Percentiles rank a stretch among this genome's conserved stretches.
Evolutionary conservation across 2,329 filamentous ascomycete species (phyloP).

Genomic region (Hypoxylon rubiginosum): DNA sequence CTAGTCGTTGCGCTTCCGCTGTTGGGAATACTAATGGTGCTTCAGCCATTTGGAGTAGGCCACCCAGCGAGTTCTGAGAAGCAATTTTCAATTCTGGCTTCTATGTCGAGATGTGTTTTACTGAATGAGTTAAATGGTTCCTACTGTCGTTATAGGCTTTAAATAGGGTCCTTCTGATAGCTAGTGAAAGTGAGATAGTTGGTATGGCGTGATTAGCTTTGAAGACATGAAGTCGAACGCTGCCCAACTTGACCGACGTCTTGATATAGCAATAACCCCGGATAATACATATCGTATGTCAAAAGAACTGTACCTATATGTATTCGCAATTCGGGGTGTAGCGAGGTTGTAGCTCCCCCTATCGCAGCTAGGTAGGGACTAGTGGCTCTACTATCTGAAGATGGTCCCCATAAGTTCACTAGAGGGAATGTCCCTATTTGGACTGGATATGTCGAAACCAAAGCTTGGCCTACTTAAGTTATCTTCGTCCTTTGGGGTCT

Average conservation of each 20-base stretch:
- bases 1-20: slow-evolving; percentile 47
- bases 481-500: no score
- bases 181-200: neutral
- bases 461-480: neutral
- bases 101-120: neutral
- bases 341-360: neutral
- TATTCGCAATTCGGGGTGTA: neutral
- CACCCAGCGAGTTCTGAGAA: neutral
- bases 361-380: neutral
- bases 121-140: neutral
- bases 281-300: neutral
- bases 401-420: neutral
- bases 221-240: neutral
- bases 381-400: neutral
- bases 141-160: neutral
- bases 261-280: neutral
- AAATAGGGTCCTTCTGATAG: neutral
- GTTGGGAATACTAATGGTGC: slow-evolving; percentile 47
- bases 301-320: neutral
- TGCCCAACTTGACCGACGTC: neutral
- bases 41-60: slow-evolving; percentile 47
- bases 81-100: neutral
- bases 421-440: no score
- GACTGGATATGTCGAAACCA: neutral
- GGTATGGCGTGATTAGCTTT: neutral